Percentiles rank a stretch among this genome's conserved stretches.
phyloP scores from a whole-genome alignment of 352 stramenopile genomes.

The Phytophthora colocasiae region DNA sequence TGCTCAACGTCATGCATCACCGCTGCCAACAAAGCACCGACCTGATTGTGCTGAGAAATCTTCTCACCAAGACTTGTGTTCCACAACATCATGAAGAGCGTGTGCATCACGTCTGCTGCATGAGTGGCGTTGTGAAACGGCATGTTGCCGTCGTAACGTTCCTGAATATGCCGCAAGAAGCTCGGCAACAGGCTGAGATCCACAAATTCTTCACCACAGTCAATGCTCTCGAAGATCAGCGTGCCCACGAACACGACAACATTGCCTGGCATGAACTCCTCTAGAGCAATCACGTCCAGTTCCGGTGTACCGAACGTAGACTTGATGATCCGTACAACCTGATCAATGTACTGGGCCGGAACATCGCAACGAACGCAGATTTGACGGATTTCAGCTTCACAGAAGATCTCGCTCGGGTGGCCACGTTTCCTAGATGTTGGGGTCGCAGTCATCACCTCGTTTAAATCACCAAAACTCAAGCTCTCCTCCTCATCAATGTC shows the following conservation, averaged over 20 bases:
- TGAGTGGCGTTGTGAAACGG: constrained; percentile 88
- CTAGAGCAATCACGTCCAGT: constrained; percentile 75
- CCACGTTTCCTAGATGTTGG: constrained; percentile 60
- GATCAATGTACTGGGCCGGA: constrained; percentile 43
- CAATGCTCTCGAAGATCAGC: constrained; percentile 76
- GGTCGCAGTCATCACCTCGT: constrained; percentile 52
- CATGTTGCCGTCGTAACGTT: constrained; percentile 67
- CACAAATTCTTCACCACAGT: constrained; percentile 57
- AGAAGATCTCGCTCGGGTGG: constrained; percentile 53
- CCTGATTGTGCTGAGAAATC: constrained; percentile 70
- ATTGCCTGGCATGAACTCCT: constrained; percentile 68
- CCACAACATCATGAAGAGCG: constrained; percentile 76
- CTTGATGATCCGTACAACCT: constrained; percentile 60
- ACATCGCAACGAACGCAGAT: constrained; percentile 62
- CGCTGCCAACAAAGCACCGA: constrained; percentile 72
- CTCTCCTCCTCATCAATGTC: constrained; percentile 47
- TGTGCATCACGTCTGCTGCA: constrained; percentile 81
- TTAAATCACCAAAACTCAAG: constrained; percentile 40
- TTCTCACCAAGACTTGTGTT: constrained; percentile 59
- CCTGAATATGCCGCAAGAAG: constrained; percentile 72
- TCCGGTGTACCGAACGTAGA: constrained; percentile 67
- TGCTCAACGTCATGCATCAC: constrained; percentile 88
- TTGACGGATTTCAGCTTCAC: constrained; percentile 54
- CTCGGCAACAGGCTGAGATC: constrained; percentile 56
- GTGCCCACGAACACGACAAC: constrained; percentile 74